Conservation (phyloP, 306 rosid genomes). For the Castanea sativa region DNA sequence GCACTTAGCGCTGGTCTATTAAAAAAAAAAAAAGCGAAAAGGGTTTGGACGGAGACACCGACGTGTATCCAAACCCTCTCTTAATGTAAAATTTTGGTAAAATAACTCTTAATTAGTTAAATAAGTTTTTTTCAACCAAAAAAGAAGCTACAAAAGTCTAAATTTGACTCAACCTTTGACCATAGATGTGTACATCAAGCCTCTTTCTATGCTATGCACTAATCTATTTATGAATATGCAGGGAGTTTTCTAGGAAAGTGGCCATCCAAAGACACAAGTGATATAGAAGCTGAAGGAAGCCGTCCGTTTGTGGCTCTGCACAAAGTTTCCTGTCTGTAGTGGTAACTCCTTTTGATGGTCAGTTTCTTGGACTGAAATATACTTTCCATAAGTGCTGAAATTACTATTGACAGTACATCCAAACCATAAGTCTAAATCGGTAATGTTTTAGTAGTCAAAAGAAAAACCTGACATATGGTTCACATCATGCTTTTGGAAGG, state of each 20-base stretch:
- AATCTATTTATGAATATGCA: not conserved
- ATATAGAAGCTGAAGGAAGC: not conserved
- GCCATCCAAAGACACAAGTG: not conserved
- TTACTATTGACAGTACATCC: not conserved
- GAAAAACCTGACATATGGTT: no score
- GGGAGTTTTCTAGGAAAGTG: slow-evolving; percentile 10
- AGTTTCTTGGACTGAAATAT: not conserved
- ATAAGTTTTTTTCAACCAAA: not conserved
- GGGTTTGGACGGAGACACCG: no score
- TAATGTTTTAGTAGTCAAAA: not conserved
- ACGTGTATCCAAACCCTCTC: no score
- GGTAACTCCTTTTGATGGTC: not conserved
- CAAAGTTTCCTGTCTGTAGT: not conserved
- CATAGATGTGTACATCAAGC: not conserved
- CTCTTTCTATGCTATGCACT: not conserved
- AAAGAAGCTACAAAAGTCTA: not conserved
- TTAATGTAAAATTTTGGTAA: not conserved
- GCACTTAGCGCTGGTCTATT: no score
- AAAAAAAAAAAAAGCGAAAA: no score
- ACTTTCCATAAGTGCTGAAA: not conserved
- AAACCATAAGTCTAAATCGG: not conserved
- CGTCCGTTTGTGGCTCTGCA: not conserved
- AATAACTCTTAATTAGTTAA: not conserved
- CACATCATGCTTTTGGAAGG: not conserved
- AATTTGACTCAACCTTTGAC: not conserved